Conservation (phyloP, 768 basidiomycete genomes). For the Clitopilus hobsonii region DNA sequence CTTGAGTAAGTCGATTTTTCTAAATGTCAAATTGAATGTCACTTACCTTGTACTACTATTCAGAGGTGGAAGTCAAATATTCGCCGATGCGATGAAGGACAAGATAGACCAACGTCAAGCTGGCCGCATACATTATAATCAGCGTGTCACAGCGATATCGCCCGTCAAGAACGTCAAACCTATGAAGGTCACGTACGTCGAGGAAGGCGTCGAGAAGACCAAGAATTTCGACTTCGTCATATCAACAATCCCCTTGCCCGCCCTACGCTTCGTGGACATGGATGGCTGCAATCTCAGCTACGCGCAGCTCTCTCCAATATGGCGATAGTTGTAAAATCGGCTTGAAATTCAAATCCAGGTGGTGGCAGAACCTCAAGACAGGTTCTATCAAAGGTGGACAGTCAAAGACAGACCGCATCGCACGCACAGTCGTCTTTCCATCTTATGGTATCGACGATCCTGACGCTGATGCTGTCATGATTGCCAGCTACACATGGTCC, state of each 20-base stretch:
- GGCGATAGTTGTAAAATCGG: constrained; percentile 29
- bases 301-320: constrained; percentile 26
- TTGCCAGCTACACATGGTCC: constrained; percentile 38
- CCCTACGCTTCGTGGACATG: constrained; percentile 24
- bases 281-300: constrained; percentile 13
- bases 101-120: no score
- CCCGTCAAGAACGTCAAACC: background rate
- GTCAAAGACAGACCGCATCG: constrained; percentile 34
- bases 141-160: constrained; percentile 9
- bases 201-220: background rate
- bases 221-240: constrained; percentile 19
- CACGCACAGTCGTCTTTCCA: constrained; percentile 40
- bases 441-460: constrained; percentile 27
- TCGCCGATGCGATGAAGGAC: constrained; percentile 3
- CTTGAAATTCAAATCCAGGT: constrained; percentile 26
- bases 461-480: constrained; percentile 20
- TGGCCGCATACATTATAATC: constrained; percentile 1
- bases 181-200: background rate
- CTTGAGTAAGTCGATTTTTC: constrained; percentile 23
- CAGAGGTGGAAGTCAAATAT: constrained; percentile 14
- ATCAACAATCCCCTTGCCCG: constrained; percentile 25
- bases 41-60: constrained; percentile 9
- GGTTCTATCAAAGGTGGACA: constrained; percentile 29
- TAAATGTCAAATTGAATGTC: no score
- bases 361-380: constrained; percentile 25